A percentile compares a stretch with the other conserved stretches of the same genome.
Evolutionary conservation across 148 eudicot genomes (phyloP).

Genomic region (Bassia scoparia): DNA sequence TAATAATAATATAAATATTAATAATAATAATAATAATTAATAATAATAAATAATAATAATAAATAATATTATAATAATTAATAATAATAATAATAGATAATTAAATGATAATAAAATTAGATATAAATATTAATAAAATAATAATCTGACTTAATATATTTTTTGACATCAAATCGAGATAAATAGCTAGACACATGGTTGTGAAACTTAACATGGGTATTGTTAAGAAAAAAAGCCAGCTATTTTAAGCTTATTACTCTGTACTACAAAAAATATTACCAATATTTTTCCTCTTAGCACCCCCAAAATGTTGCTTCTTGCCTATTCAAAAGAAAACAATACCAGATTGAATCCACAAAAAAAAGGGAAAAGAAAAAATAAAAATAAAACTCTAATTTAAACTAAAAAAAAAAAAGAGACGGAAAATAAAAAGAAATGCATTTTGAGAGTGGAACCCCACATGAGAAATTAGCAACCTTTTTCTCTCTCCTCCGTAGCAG

Average conservation of each 20-base stretch:
- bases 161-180: no score
- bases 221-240: not conserved
- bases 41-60: no score
- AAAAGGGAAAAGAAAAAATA: not conserved
- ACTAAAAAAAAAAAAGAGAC: not conserved
- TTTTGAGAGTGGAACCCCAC: slow-evolving; percentile 14
- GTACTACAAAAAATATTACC: slow-evolving; percentile 19
- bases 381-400: not conserved
- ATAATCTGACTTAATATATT: no score
- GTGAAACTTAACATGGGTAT: not conserved
- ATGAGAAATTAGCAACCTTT: not conserved
- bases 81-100: no score
- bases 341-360: not conserved
- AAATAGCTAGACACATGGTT: no score
- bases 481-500: slow-evolving; percentile 9
- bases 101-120: no score
- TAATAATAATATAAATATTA: no score
- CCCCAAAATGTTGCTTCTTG: slow-evolving; percentile 23
- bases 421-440: not conserved
- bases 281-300: slow-evolving; percentile 31
- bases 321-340: not conserved
- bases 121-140: no score
- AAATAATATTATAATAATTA: no score
- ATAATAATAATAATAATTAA: no score
- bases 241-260: not conserved